A percentile compares a stretch with the other conserved stretches of the same genome.
These are phyloP conservation scores for Paramecium sonneborni DNA, from an alignment of 73 alveolate genomes.

Conservation along the genomic window DNA sequence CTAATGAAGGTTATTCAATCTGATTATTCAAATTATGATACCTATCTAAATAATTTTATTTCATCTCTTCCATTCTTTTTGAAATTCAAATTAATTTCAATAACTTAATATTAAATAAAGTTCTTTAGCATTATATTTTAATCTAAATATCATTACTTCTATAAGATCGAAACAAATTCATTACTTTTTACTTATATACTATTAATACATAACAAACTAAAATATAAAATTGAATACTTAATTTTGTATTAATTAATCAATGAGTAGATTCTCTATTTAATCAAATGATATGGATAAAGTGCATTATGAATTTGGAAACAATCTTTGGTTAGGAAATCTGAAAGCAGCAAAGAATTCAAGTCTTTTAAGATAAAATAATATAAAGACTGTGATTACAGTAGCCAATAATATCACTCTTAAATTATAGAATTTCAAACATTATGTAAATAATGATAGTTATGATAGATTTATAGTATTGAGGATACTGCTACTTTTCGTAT, in stretches of 20 bases:
- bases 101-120: background rate
- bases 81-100: background rate
- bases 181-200: no score
- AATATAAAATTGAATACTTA: background rate
- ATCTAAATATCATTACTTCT: no score
- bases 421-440: background rate
- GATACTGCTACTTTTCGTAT: background rate
- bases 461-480: background rate
- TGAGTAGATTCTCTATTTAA: background rate
- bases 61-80: slow-evolving; percentile 5
- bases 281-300: slow-evolving; percentile 6
- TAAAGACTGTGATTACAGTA: background rate
- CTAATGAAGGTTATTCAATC: background rate
- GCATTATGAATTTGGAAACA: background rate
- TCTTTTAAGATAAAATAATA: background rate
- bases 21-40: background rate
- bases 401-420: background rate
- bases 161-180: no score
- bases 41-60: background rate
- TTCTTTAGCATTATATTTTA: no score
- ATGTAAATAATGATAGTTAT: background rate
- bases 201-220: background rate
- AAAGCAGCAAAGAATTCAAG: background rate
- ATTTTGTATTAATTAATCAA: background rate
- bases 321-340: slow-evolving; percentile 16